Conservation (phyloP, 2,329 filamentous ascomycete species). For the Orbilia blumenaviensis region DNA sequence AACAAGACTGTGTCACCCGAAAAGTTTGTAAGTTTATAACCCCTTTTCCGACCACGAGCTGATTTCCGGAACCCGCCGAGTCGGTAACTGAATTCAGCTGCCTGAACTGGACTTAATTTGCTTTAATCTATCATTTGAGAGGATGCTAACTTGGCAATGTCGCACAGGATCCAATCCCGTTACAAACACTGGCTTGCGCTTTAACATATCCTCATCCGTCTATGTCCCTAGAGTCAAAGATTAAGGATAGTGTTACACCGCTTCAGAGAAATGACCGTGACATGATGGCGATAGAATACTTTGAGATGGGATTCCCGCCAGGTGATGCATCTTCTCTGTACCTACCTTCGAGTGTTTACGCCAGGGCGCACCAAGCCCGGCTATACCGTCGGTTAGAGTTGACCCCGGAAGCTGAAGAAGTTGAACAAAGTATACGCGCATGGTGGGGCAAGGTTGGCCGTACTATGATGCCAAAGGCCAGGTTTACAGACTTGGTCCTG, state of each 20-base stretch:
- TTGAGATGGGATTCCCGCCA: constrained; percentile 46
- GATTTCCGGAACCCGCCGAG: constrained; percentile 21
- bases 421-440: constrained; percentile 27
- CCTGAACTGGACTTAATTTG: not conserved
- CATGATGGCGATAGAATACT: constrained; percentile 50
- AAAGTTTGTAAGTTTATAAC: constrained; percentile 47
- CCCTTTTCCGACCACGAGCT: constrained; percentile 2
- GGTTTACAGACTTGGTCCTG: constrained; percentile 42
- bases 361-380: constrained; percentile 46
- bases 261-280: constrained; percentile 41
- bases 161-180: constrained; percentile 46
- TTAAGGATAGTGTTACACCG: constrained; percentile 42
- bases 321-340: constrained; percentile 19
- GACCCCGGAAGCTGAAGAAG: constrained; percentile 28
- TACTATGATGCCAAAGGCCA: constrained; percentile 41
- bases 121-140: not conserved
- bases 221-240: constrained; percentile 28
- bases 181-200: constrained; percentile 50
- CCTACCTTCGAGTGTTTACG: constrained; percentile 46
- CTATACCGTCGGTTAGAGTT: constrained; percentile 28
- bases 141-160: constrained; percentile 21
- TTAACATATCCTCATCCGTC: constrained; percentile 48
- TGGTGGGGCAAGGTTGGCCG: constrained; percentile 42
- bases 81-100: constrained; percentile 12
- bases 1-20: constrained; percentile 51